Base-by-base conservation (phyloP, 306 rosid species). In the Cicer bijugum region DNA sequence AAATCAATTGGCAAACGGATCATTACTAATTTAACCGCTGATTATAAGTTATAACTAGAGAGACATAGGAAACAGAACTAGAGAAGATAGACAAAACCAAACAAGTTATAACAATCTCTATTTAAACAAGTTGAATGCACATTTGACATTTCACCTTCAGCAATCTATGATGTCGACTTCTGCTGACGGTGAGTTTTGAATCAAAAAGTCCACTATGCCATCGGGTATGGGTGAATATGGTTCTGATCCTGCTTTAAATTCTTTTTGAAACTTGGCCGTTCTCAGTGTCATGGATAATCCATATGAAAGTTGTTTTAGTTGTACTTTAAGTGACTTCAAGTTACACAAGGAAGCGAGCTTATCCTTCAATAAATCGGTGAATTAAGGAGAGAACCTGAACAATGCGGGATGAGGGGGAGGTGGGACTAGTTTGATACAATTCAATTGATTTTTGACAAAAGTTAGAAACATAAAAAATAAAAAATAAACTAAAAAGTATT, bases 171-270 rank as follows among this genome's bases (percentile, higher is more conserved):
- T 39, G n/a, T 70, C 28, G 48, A 80, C 80, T 74, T 80, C 20
- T 23, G 75, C 76, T 6, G 67, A 67, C 0, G 75, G 83, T 7
- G 80, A 80, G 72, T 80, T 67, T 59, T 74, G 83, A 80, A 74
- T 45, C 75, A 80, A 59, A 43, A 57, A 80, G 38, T 59, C 71
- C 67, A 80, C 59, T 58, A 74, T 59, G 5, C 79, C 80, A 58
- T 74, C 71, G 7, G 80, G 80, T 59, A 67, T 15, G 3, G 61
- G 71, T 11, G 48, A 45, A 42, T 73, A 45, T 44, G 47, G 55
- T 40, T 67, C 71, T 58, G 6, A 1, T 12, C 33, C 50, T 15
- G 45, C 23, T 35, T 58, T 45, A 37, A 19, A 8, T 52, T 19
- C 74, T 65, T 74, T 74, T 45, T 39, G 17, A 0, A 75, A 71